These are phyloP conservation scores for Cornus controversa DNA, from an alignment of 148 eudicot species.

Conservation along the genomic window DNA sequence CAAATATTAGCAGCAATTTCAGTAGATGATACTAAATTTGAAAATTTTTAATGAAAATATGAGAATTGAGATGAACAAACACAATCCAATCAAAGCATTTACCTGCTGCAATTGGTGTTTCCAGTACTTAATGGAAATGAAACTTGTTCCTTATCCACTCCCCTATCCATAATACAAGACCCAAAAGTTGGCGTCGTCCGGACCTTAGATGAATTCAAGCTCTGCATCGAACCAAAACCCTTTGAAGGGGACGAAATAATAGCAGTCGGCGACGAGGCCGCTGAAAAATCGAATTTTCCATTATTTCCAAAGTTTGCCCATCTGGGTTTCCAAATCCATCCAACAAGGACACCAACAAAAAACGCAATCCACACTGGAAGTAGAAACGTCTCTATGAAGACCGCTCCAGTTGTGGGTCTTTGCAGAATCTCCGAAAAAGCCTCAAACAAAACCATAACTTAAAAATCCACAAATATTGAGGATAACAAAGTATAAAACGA, in stretches of 20 bases:
- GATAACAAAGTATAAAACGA: neutral
- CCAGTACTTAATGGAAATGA: slow-evolving; percentile 4
- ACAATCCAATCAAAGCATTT: slow-evolving; percentile 12
- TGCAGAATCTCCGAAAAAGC: slow-evolving; percentile 44
- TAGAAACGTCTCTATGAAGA: slow-evolving; percentile 42
- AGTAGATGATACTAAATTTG: neutral
- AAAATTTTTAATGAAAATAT: neutral
- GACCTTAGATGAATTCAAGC: slow-evolving; percentile 17
- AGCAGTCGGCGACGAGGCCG: slow-evolving; percentile 32
- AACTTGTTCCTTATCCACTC: slow-evolving; percentile 18
- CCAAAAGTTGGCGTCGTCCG: too few relatives aligned
- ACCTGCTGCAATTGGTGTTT: slow-evolving; percentile 45
- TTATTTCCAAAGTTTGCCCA: slow-evolving; percentile 48
- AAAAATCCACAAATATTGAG: too few relatives aligned
- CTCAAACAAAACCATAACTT: slow-evolving; percentile 48
- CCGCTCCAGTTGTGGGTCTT: slow-evolving; percentile 44
- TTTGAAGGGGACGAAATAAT: slow-evolving; percentile 19
- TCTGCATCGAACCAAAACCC: slow-evolving; percentile 19
- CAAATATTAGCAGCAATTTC: too few relatives aligned
- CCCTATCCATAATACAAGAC: slow-evolving; percentile 25
- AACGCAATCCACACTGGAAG: slow-evolving; percentile 81
- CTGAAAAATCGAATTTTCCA: slow-evolving; percentile 44
- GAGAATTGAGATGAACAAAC: neutral
- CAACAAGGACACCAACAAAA: slow-evolving; percentile 68
- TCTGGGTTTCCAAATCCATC: slow-evolving; percentile 92